Percentiles rank a stretch among this genome's conserved stretches.
These are phyloP conservation scores for Leccinum obscurum DNA, from an alignment of 768 basidiomycete genomes.

Conservation along the genomic window DNA sequence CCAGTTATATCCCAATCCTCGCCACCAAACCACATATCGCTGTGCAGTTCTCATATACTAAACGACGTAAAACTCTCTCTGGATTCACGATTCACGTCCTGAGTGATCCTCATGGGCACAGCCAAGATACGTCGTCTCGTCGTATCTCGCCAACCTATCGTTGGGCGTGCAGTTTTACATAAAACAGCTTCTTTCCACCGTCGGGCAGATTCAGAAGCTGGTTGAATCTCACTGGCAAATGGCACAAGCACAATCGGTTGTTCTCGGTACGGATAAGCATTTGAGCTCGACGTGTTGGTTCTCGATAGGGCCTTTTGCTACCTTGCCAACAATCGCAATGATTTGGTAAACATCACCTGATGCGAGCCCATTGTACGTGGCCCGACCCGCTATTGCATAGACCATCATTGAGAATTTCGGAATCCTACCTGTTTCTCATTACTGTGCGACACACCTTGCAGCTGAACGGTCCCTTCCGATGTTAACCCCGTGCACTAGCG, in stretches of 20 bases:
- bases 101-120: neutral
- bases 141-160: neutral
- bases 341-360: neutral
- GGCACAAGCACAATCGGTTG: neutral
- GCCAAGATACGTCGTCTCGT: neutral
- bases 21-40: neutral
- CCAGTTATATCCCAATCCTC: neutral
- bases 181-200: neutral
- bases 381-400: neutral
- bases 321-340: neutral
- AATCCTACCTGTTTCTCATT: neutral
- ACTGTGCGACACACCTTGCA: neutral
- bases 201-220: neutral
- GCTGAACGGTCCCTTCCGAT: neutral
- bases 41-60: neutral
- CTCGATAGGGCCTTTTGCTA: neutral
- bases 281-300: neutral
- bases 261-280: neutral
- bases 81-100: neutral
- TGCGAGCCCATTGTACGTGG: neutral
- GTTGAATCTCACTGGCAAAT: neutral
- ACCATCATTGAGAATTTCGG: neutral
- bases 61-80: constrained; percentile 4
- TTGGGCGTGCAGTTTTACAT: neutral
- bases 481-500: neutral